Base-by-base conservation (phyloP, 495 filamentous ascomycete genomes). In the Penicillium desertorum region DNA sequence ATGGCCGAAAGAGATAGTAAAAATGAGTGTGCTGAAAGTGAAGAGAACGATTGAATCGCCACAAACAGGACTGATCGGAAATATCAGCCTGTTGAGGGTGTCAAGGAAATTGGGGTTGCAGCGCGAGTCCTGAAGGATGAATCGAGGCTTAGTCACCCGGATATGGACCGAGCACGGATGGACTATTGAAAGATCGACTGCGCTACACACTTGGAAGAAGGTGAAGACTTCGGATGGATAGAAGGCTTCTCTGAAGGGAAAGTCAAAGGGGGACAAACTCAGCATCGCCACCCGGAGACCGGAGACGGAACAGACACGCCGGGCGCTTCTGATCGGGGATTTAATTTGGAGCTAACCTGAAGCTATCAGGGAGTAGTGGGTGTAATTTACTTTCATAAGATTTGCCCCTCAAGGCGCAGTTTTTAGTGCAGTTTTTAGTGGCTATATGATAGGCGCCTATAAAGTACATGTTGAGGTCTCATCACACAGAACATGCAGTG, bases 301-400 rank as follows among this genome's bases (percentile, higher is more conserved):
- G 43, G 53, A 51, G 5, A 51, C 48, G 44, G 53, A 46, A 22
- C 53, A 44, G 44, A 46, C 16, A n/a, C 43, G 32, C 52, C 30
- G 44, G 25, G 43, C 42, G 51, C 51, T 42, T 53, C 39, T 44
- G 41, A 50, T 54, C 16, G 36, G 36, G 16, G 36, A 39, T 51
- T 51, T 51, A 41, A 19, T 27, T 54, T 45, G 29, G 30, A 55
- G 52, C 56, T 58, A 58, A 48, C 25, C 47, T 29, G 48, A 58
- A 47, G 22, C 44, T 44, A 48, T 50, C 56, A 27, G 6, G 25
- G 25, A 27, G 27, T 9, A 29, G 1, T n/a, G n/a, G n/a, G n/a
- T n/a, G 39, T 53, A 53, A 20, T 54, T 45, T 54, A 11, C 11
- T 29, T 30, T 14, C 29, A 10, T 17, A 36, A 27, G 29, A 51